Percentiles rank a stretch among this genome's conserved stretches.
Evolutionary conservation across 495 filamentous ascomycete species (phyloP).

Genomic region (Aspergillus indologenus): DNA sequence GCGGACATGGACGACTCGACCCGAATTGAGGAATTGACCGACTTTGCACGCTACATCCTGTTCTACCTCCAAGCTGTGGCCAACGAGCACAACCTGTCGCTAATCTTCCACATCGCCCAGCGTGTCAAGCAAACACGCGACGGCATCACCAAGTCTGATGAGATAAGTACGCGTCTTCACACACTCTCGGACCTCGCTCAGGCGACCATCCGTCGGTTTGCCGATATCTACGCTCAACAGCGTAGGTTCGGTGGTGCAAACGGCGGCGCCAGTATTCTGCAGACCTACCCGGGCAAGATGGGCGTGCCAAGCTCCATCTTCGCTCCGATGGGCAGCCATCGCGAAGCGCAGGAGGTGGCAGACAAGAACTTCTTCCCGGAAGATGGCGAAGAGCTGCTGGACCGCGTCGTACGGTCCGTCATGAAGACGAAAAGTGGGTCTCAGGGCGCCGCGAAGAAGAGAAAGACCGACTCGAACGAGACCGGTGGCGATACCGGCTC

Average conservation of each 20-base stretch:
- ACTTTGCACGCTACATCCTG: constrained; percentile 81
- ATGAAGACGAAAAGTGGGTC: constrained; percentile 41
- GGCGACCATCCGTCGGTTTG: constrained; percentile 75
- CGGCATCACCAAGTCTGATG: constrained; percentile 57
- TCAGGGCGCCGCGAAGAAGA: constrained; percentile 38
- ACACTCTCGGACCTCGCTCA: constrained; percentile 87
- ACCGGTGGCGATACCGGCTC: constrained; percentile 29
- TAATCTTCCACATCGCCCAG: constrained; percentile 91
- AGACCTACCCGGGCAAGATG: constrained; percentile 78
- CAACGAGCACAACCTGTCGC: constrained; percentile 77
- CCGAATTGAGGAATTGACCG: constrained; percentile 64
- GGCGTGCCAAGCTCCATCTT: constrained; percentile 78
- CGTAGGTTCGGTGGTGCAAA: constrained; percentile 54
- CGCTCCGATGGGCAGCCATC: constrained; percentile 66
- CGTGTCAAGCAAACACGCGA: constrained; percentile 88
- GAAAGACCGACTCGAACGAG: constrained; percentile 43
- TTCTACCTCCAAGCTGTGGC: constrained; percentile 84
- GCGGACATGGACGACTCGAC: constrained; percentile 45
- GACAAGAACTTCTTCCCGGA: constrained; percentile 79
- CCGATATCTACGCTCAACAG: constrained; percentile 54
- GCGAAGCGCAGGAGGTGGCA: constrained; percentile 76
- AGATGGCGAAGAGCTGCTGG: constrained; percentile 73
- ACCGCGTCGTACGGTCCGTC: constrained; percentile 55
- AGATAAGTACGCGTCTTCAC: constrained; percentile 61
- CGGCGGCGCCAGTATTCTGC: constrained; percentile 70